These are phyloP conservation scores for Claviceps spartinae DNA, from an alignment of 2,329 filamentous ascomycete species.

Conservation along the genomic window DNA sequence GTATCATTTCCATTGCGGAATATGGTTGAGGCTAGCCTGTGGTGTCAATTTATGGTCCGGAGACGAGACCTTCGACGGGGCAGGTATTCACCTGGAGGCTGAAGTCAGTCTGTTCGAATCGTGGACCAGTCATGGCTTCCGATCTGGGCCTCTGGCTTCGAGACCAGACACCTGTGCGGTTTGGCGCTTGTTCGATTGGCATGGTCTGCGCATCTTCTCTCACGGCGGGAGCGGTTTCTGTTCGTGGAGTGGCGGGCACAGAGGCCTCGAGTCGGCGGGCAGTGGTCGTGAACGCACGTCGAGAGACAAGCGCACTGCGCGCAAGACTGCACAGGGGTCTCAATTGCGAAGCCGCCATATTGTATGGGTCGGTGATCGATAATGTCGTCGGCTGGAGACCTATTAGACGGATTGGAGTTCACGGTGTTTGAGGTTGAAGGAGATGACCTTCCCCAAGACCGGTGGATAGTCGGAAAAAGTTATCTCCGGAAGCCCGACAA, in stretches of 20 bases:
- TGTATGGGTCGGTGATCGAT: slow-evolving; percentile 5
- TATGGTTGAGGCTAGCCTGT: slow-evolving; percentile 62
- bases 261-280: slow-evolving; percentile 32
- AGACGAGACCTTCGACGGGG: not conserved
- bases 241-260: slow-evolving; percentile 23
- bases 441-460: not conserved
- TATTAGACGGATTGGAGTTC: not conserved
- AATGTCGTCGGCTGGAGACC: slow-evolving; percentile 1
- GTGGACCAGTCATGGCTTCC: slow-evolving; percentile 79
- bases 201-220: slow-evolving; percentile 28
- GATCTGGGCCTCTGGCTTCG: slow-evolving; percentile 69
- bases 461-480: slow-evolving; percentile 5
- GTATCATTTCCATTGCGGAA: slow-evolving; percentile 88
- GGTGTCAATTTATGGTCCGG: slow-evolving; percentile 9
- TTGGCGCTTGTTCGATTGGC: slow-evolving; percentile 67
- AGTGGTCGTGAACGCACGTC: slow-evolving; percentile 35
- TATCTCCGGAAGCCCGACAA: slow-evolving; percentile 2
- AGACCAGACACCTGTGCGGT: slow-evolving; percentile 71
- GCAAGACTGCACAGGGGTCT: slow-evolving; percentile 30
- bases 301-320: slow-evolving; percentile 29
- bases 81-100: slow-evolving; percentile 59
- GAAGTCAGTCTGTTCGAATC: slow-evolving; percentile 96
- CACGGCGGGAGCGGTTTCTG: slow-evolving; percentile 28
- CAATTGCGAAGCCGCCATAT: slow-evolving; percentile 33
- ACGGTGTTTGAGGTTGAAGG: not conserved